Conservation (phyloP, 2,329 filamentous ascomycete genomes). For the Arthroderma sp. region DNA sequence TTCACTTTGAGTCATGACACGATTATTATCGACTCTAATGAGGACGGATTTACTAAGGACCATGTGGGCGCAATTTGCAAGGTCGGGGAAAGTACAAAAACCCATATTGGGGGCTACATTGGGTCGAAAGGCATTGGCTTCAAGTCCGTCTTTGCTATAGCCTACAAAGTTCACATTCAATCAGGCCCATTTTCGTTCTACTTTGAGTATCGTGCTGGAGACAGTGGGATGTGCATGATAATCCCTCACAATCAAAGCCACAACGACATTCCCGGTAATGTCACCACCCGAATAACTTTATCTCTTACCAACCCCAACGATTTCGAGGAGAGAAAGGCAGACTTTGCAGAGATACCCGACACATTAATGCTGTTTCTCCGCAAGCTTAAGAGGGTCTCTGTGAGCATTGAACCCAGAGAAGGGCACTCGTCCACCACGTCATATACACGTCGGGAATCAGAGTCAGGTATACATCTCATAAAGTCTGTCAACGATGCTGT, state of each 20-base stretch:
- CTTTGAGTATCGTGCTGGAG: constrained; percentile 23
- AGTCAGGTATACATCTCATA: background rate
- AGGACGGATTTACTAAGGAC: constrained; percentile 28
- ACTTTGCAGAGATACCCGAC: constrained; percentile 28
- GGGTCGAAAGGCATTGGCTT: constrained; percentile 26
- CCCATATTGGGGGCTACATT: constrained; percentile 16
- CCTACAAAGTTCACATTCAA: constrained; percentile 26
- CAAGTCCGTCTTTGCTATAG: constrained; percentile 25
- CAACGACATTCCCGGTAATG: constrained; percentile 7
- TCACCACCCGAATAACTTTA: constrained; percentile 28
- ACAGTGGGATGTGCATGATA: constrained; percentile 26
- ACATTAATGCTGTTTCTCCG: constrained; percentile 32
- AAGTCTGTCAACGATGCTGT: background rate
- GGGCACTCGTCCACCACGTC: background rate
- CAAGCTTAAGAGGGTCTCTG: constrained; percentile 24
- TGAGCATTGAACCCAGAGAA: constrained; percentile 16
- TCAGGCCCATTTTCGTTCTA: constrained; percentile 27
- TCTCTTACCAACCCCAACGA: constrained; percentile 19
- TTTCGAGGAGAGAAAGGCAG: constrained; percentile 2
- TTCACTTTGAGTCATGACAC: constrained; percentile 14
- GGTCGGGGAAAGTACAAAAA: constrained; percentile 26
- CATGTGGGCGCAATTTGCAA: constrained; percentile 28
- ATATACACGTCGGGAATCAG: background rate
- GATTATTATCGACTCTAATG: constrained; percentile 33
- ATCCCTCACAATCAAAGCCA: constrained; percentile 25